Evolutionary conservation across 2,329 filamentous ascomycete genomes (phyloP).

Genomic region (Coniochaeta ligniaria): DNA sequence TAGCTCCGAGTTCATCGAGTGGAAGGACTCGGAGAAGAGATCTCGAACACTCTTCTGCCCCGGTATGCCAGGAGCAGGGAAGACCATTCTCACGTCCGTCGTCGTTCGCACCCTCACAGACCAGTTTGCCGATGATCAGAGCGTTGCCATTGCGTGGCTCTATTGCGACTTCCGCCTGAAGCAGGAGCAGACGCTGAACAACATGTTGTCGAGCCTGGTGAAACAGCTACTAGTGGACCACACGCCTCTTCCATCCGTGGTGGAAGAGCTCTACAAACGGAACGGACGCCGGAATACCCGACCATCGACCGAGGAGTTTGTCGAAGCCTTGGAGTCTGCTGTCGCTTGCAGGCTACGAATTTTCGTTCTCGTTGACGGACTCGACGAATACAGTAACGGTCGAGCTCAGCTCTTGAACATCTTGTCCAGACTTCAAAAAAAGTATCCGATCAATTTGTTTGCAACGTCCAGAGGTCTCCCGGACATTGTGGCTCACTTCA

Average conservation of each 20-base stretch:
- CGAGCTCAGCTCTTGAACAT: constrained; percentile 6
- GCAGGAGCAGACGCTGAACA: not conserved
- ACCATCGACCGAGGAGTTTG: not conserved
- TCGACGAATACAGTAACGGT: constrained; percentile 14
- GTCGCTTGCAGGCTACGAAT: not conserved
- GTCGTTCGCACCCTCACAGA: not conserved
- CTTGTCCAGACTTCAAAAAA: constrained; percentile 7
- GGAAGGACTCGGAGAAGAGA: not conserved
- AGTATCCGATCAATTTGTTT: constrained; percentile 8
- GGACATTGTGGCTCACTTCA: constrained; percentile 19
- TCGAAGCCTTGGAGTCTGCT: not conserved
- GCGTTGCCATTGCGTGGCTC: not conserved
- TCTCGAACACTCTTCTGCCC: not conserved
- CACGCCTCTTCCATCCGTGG: not conserved
- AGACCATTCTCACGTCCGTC: not conserved
- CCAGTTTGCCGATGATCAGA: not conserved
- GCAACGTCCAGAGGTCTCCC: constrained; percentile 15
- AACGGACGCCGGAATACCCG: not conserved
- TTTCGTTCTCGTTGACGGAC: constrained; percentile 17
- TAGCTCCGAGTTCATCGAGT: not conserved
- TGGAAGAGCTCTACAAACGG: not conserved
- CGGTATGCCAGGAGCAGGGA: not conserved
- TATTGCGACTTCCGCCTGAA: not conserved
- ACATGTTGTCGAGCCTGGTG: not conserved
- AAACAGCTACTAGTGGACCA: not conserved